These are phyloP conservation scores for Pseudozyma thailandica DNA, from an alignment of 1,284 basidiomycete species.

Conservation along the genomic window DNA sequence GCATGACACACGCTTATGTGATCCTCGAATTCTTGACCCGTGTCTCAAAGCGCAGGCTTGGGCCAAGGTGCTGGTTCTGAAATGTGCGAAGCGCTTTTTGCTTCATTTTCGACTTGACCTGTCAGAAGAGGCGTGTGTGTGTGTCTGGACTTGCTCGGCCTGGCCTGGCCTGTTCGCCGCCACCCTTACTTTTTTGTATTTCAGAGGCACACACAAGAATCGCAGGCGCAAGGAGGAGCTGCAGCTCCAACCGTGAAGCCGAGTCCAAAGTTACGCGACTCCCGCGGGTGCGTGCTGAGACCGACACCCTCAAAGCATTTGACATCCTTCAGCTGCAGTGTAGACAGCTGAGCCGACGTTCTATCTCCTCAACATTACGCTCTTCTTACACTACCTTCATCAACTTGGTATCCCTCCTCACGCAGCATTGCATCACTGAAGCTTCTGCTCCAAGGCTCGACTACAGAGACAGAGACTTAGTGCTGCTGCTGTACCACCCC, in stretches of 20 bases:
- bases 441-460: too few relatives aligned
- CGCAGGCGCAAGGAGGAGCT: conserved; percentile 15
- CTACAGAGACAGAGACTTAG: too few relatives aligned
- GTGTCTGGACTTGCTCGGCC: not conserved
- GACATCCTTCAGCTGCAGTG: conserved; percentile 5
- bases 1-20: conserved; percentile 33
- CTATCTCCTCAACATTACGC: not conserved
- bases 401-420: too few relatives aligned
- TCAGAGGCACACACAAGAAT: not conserved
- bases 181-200: not conserved
- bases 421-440: too few relatives aligned
- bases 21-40: not conserved
- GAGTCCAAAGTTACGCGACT: conserved; percentile 8
- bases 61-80: conserved; percentile 4
- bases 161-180: conserved; percentile 8
- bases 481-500: too few relatives aligned
- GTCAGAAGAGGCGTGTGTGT: conserved; percentile 4
- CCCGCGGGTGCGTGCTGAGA: conserved; percentile 20
- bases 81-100: not conserved
- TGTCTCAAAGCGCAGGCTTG: not conserved
- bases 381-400: not conserved
- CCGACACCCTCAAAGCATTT: conserved; percentile 14
- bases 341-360: not conserved
- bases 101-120: conserved; percentile 14
- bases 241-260: conserved; percentile 6